These are phyloP conservation scores for Marchantia polymorpha DNA, from an alignment of 225 moss, liverwort and hornwort species.

Conservation along the genomic window DNA sequence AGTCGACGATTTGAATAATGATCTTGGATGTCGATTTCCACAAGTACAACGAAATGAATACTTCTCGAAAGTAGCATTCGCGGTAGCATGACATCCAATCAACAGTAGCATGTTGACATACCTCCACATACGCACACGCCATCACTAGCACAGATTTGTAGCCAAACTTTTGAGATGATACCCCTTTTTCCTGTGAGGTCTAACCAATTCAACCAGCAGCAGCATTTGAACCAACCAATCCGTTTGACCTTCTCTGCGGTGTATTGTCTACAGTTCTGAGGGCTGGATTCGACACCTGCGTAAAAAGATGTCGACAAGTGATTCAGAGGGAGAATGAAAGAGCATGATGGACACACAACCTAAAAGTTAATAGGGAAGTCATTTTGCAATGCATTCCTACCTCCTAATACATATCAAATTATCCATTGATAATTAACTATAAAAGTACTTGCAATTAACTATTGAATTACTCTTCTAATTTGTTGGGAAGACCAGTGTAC, in stretches of 20 bases:
- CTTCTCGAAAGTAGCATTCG: too few relatives aligned
- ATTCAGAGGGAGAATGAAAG: not conserved
- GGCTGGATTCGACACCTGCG: slow-evolving; percentile 5
- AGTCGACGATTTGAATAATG: not conserved
- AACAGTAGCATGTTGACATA: not conserved
- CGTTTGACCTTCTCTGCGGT: not conserved
- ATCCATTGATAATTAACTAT: not conserved
- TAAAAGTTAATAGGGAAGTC: not conserved
- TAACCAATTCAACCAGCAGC: not conserved
- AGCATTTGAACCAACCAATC: slow-evolving; percentile 13
- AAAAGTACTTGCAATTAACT: too few relatives aligned
- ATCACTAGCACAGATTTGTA: not conserved
- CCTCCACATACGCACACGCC: not conserved
- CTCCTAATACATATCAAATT: not conserved
- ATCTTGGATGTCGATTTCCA: not conserved
- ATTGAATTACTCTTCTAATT: not conserved
- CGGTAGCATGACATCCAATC: not conserved
- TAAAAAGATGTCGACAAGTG: not conserved
- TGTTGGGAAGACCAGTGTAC: not conserved
- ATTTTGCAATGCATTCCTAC: not conserved
- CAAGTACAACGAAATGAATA: not conserved
- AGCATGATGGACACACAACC: too few relatives aligned
- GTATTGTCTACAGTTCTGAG: not conserved
- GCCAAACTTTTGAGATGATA: not conserved
- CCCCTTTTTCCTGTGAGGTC: not conserved